Base-by-base conservation (phyloP, 2,329 filamentous ascomycete genomes). In the Colletotrichum cuscutae region DNA sequence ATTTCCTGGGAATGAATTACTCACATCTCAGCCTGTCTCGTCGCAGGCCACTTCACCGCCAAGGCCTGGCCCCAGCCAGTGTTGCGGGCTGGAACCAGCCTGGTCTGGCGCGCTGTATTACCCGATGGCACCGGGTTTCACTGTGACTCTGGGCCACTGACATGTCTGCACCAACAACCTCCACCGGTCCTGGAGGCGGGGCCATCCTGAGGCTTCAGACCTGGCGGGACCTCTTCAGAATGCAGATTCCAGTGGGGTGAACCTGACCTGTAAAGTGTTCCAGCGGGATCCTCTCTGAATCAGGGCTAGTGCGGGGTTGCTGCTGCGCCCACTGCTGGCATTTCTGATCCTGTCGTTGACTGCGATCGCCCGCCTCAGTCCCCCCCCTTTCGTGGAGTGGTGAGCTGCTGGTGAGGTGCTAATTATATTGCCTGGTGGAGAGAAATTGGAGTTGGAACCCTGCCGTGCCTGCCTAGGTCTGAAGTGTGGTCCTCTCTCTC, bases 301-400 rank as follows among this genome's bases (percentile, higher is more conserved):
- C 71, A 73, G 66, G 70, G 71, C 71, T 73, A 73, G 71, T 73
- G 71, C 71, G 71, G 71, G 71, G 71, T 73, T 73, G 66, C 49
- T 65, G 71, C 67, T 70, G 71, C 61, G 71, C 71, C 71, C 61
- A 61, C 52, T 56, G 46, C 54, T 72, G 56, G 60, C 70, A 65
- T 70, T 71, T 66, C 68, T 71, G 62, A 54, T 37, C 60, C 66
- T 59, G 53, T 54, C 42, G 59, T 60, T 60, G 22, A 46, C 28
- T 62, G 61, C 49, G 7, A 54, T 54, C 61, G 61, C 30, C 30
- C 68, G 57, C 56, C 68, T 61, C 62, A 35, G 13, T 52, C 56
- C 35, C 30, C 56, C 35, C 15, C 58, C 19, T 46, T 49, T 54
- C n/a, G 28, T 37, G 30, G 49, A 32, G 65, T 68, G 35, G 46